Base-by-base conservation (phyloP, 192 early-diverging fungal species). In the Entophlyctis helioformis region DNA sequence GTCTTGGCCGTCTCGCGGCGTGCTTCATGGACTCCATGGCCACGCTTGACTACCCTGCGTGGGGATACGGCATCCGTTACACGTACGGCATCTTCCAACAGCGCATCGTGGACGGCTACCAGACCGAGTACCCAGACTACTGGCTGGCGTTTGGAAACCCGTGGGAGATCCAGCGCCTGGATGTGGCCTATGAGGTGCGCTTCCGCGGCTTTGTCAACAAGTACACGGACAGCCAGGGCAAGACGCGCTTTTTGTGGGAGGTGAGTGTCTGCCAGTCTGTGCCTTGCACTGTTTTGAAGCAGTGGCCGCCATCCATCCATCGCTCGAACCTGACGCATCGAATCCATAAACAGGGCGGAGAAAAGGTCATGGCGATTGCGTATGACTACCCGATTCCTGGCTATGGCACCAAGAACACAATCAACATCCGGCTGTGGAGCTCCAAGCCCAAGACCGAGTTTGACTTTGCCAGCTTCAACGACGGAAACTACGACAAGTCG, bases 1-100 rank as follows among this genome's bases (percentile, higher is more conserved):
- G 95, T 57, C 70, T 98, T 7, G 95, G 60, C 7, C 86, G 94
- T 28, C 70, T 98, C 42, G 95, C 95, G 1, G 95, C 95, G 34
- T 98, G 95, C 62, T 98, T 92, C 51, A 89, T 98, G 81, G 87
- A 96, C 64, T 94, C 92, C 26, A 59, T 96, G 59, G 91, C 95
- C 25, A 87, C 89, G 44, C 61, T 86, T 19, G 84, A 96, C 61
- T 89, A 89, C 48, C 92, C 95, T 19, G 89, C 83, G 18, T 23
- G 20, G 24, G 68, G 95, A 48, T 98, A 98, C 48, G 95, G 95
- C 39, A 82, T 98, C 47, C 81, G 95, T 29, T 98, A 95, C 74
- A 86, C 81, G 43, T 98, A 98, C 65, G 95, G 95, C 59, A 96
- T 98, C 70, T 98, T 98, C 75, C 84, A 98, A 67, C 95, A 98